Conservation (phyloP, 2,329 filamentous ascomycete species). For the Colletotrichum sojae region DNA sequence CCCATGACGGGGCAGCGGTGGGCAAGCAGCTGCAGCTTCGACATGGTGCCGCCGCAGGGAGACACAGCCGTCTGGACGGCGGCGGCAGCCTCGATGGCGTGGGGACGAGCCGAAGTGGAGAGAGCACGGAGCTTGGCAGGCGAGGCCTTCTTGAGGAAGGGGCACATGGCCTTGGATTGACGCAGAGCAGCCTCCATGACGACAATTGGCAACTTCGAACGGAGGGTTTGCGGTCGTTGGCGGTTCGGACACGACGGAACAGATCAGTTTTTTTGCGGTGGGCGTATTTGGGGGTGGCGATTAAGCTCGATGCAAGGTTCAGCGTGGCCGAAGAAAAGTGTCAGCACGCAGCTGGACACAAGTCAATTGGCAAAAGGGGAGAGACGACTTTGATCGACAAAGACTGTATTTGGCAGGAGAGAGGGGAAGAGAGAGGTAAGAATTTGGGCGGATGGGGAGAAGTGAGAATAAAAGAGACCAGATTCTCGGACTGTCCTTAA, state of each 20-base stretch:
- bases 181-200: slow-evolving; percentile 94
- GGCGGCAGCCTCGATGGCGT: slow-evolving; percentile 52
- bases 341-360: slow-evolving; percentile 31
- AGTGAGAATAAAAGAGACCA: slow-evolving; percentile 30
- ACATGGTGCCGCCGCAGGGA: slow-evolving; percentile 92
- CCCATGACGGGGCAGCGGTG: slow-evolving; percentile 99
- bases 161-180: slow-evolving; percentile 97
- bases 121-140: slow-evolving; percentile 92
- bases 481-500: slow-evolving; percentile 36
- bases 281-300: slow-evolving; percentile 30
- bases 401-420: slow-evolving; percentile 11
- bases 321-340: slow-evolving; percentile 30
- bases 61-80: slow-evolving; percentile 68
- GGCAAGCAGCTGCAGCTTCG: slow-evolving; percentile 94
- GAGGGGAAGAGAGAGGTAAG: neutral
- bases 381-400: slow-evolving; percentile 23
- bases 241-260: slow-evolving; percentile 2
- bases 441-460: slow-evolving; percentile 17
- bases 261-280: slow-evolving; percentile 24
- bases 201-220: slow-evolving; percentile 25
- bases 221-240: slow-evolving; percentile 9
- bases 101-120: slow-evolving; percentile 76
- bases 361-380: slow-evolving; percentile 30
- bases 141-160: slow-evolving; percentile 95
- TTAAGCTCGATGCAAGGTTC: slow-evolving; percentile 16